Evolutionary conservation across 2,329 filamentous ascomycete genomes (phyloP), one percentile per base, ranked within the genome.

Genomic region (Domatiomyces catenatus): DNA sequence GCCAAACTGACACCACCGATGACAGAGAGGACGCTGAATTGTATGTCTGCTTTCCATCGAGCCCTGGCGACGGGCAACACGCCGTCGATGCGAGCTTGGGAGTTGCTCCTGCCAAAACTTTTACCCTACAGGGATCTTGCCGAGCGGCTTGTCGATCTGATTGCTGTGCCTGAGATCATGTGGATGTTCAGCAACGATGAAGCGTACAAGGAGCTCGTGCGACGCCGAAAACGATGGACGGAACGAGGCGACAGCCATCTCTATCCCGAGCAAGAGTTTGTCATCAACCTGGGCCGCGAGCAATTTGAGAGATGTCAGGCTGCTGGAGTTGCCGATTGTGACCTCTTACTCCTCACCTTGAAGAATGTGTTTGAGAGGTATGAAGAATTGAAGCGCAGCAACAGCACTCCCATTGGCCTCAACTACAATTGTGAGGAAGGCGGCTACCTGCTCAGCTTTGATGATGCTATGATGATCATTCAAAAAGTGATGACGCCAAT

Each of bases 11-110:
- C 56, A 7, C 66, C 67, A 2, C 65, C 69, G 8, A 67, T 71
- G 47, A 57, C 49, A 24, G 32, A 56, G 42, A 57, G 58, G 12
- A 60, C 65, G 32, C 57, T 71, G 52, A 60, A 65, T 52, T 60
- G 59, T 20, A 70, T 69, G 51, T 60, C 64, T 1, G 65, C 66
- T 1, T 71, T 67, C 54, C 61, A 63, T 17, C 61, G 63, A 20
- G 62, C 66, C 18, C 58, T 70, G 32, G 62, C 64, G 19, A 63
- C 67, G 42, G 67, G 66, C 22, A 46, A 52, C 39, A 42, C 50
- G 8, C 56, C 61, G 7, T 63, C 59, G 36, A 52, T 58, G 3
- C 58, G 61, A 45, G 55, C 59, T 7, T 66, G 63, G 62, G 54
- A 57, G 17, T 50, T 54, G 10, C 54, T 66, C 22, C 48, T 52